These are phyloP conservation scores for Ceriops zippeliana DNA, from an alignment of 345 rosid species.

Conservation along the genomic window DNA sequence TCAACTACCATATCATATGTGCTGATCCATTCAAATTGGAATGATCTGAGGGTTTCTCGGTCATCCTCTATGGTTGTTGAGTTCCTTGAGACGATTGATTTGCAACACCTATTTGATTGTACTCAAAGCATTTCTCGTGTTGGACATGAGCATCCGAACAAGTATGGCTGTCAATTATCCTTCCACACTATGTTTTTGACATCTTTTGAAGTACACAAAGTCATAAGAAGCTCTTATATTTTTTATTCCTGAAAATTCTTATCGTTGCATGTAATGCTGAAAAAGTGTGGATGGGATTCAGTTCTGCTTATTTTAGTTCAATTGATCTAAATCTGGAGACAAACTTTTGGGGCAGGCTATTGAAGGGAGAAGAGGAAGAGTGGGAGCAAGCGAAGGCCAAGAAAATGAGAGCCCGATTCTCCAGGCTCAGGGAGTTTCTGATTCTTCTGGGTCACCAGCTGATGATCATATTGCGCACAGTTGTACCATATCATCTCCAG, in stretches of 20 bases:
- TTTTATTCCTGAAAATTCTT: background rate
- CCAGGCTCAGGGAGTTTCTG: slow-evolving; percentile 28
- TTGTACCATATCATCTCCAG: slow-evolving; percentile 38
- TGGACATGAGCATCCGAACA: background rate
- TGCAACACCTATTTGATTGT: background rate
- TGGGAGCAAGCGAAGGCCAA: slow-evolving; percentile 48
- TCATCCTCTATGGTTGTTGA: background rate
- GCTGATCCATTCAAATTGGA: too few relatives aligned
- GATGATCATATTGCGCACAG: slow-evolving; percentile 40
- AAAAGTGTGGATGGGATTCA: background rate
- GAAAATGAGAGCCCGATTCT: slow-evolving; percentile 37
- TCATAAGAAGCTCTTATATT: background rate
- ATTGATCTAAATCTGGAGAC: background rate
- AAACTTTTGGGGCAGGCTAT: slow-evolving; percentile 45
- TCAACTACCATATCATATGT: too few relatives aligned
- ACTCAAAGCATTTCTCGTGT: background rate
- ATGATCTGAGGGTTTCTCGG: background rate
- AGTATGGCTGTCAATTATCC: background rate
- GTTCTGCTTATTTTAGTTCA: background rate
- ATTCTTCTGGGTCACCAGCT: slow-evolving; percentile 29
- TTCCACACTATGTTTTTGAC: background rate
- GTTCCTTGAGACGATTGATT: background rate
- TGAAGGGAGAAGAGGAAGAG: slow-evolving; percentile 64
- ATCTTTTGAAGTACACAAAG: background rate
- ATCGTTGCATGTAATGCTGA: background rate